These are phyloP conservation scores for Neurospora intermedia DNA, from an alignment of 495 filamentous ascomycete genomes.

Conservation along the genomic window DNA sequence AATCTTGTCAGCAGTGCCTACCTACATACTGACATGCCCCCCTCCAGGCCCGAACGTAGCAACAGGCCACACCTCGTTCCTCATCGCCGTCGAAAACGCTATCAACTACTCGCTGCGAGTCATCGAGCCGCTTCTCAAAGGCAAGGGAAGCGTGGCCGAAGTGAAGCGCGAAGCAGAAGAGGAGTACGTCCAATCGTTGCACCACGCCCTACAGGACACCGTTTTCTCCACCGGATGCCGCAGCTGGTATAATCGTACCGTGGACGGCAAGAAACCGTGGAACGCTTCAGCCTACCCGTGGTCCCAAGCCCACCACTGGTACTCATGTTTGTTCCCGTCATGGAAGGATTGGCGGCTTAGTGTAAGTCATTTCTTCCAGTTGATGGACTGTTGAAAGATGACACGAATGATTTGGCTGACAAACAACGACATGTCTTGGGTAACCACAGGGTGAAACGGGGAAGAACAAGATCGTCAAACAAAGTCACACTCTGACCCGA, in stretches of 20 bases:
- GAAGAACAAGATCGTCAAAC: background rate
- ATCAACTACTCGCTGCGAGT: slow-evolving; percentile 25
- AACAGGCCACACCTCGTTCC: slow-evolving; percentile 32
- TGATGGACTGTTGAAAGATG: background rate
- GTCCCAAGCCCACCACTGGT: slow-evolving; percentile 9
- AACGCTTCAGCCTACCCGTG: slow-evolving; percentile 13
- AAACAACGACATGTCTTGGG: background rate
- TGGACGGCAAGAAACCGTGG: slow-evolving; percentile 1
- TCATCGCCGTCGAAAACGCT: slow-evolving; percentile 28
- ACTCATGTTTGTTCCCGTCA: background rate
- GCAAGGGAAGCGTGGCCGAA: slow-evolving; percentile 19
- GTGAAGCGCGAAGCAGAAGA: slow-evolving; percentile 27
- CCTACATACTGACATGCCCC: background rate
- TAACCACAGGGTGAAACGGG: background rate
- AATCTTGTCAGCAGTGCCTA: background rate
- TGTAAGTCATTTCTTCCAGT: background rate
- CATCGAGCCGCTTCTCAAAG: slow-evolving; percentile 25
- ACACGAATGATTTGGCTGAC: background rate
- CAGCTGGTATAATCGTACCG: slow-evolving; percentile 31
- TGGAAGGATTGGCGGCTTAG: slow-evolving; percentile 2
- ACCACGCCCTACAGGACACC: slow-evolving; percentile 14
- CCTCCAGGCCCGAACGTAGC: slow-evolving; percentile 31
- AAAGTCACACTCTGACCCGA: background rate
- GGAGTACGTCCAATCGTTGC: slow-evolving; percentile 13
- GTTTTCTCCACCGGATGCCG: slow-evolving; percentile 24